Evolutionary conservation across 1,284 basidiomycete genomes (phyloP), one percentile per base, ranked within the genome.

Genomic region (Puccinia polysora): DNA sequence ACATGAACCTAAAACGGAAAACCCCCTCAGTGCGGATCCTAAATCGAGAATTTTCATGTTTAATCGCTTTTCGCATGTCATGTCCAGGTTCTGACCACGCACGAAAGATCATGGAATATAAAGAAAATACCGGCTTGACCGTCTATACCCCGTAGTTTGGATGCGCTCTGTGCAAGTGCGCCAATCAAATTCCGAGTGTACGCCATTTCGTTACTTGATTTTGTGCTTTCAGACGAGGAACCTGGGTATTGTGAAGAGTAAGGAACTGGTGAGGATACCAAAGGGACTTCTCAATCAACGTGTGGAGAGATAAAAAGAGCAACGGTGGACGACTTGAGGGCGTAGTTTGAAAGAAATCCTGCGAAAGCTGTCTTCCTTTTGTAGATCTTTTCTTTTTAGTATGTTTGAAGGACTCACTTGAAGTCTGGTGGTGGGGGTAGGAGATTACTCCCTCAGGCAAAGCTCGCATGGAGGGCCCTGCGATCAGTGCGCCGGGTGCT

Each of bases 51-150:
- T 15, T 20, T 30, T 18, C 18, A 34, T 56, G n/a, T 20, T 47
- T 20, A 56, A 56, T 23, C 10, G 20, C 4, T 34, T 43, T 14
- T 6, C n/a, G 18, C 14, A 45, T 3, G 23, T 56, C 23, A 53
- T 30, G 32, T 38, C 3, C 4, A 58, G 45, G 28, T 1, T 12
- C 10, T 23, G 23, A n/a, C 25, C 14, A 47, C 45, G 15, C 32
- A 53, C 58, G 52, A 90, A 58, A 94, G 80, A 81, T 94, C 91
- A 76, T 89, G 89, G 79, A 90, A 89, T 73, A 91, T 85, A 81
- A 91, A 92, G 80, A 89, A 92, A 74, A 95, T 87, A 2, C 91
- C 91, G 43, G 86, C 83, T 75, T 87, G 86, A 73, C 88, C 87
- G 79, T 91, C 25, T 62, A 38, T 15, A 23, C 73, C 14, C 58